Percentiles rank a stretch among this genome's conserved stretches.
These are phyloP conservation scores for Carex arenaria DNA, from an alignment of 202 grass and related monocot genomes.

Conservation along the genomic window DNA sequence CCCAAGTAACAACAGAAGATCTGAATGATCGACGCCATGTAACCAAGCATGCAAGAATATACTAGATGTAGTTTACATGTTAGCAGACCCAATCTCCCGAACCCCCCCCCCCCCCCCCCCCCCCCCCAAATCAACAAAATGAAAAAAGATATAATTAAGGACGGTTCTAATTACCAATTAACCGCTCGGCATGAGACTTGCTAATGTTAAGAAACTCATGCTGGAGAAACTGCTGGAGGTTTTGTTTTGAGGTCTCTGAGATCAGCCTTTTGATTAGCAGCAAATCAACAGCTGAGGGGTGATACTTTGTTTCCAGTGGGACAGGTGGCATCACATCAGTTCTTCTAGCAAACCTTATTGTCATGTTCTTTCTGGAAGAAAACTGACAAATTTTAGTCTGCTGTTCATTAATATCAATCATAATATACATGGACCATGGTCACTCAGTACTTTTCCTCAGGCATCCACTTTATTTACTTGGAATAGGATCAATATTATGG, in stretches of 20 bases:
- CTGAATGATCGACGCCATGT: not conserved
- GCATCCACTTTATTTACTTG: not conserved
- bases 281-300: slow-evolving; percentile 93
- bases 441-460: not conserved
- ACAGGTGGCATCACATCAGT: slow-evolving; percentile 94
- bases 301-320: slow-evolving; percentile 87
- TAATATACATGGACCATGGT: not conserved
- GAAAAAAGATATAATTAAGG: not conserved
- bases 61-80: not conserved
- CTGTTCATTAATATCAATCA: not conserved
- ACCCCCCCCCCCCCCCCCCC: too few species aligned
- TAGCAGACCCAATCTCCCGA: not conserved
- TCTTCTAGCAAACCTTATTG: slow-evolving; percentile 74
- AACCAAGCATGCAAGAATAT: not conserved
- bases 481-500: not conserved
- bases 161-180: slow-evolving; percentile 64
- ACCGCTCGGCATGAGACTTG: slow-evolving; percentile 80
- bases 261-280: slow-evolving; percentile 91
- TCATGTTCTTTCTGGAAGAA: slow-evolving; percentile 75
- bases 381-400: slow-evolving; percentile 12
- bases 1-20: not conserved
- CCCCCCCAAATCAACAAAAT: not conserved
- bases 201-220: slow-evolving; percentile 98
- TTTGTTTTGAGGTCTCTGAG: slow-evolving; percentile 81
- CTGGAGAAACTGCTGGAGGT: slow-evolving; percentile 90